Conservation (phyloP, 169 alveolate genomes). For the Neospora caninum region DNA sequence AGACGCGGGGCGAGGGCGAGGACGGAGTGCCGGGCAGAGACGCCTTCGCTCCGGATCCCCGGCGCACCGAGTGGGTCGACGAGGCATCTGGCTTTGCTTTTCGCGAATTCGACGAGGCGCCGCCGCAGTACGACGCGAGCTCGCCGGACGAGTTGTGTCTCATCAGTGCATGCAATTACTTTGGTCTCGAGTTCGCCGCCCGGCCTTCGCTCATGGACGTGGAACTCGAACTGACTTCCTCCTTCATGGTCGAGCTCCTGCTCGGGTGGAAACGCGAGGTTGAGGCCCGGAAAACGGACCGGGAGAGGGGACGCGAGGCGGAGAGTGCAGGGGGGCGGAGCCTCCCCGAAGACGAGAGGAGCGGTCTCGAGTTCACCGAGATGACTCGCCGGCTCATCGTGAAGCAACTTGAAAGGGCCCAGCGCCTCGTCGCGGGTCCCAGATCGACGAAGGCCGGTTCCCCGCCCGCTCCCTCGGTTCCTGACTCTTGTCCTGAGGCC, state of each 20-base stretch:
- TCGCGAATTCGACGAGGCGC: neutral
- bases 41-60: neutral
- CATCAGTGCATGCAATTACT: slow-evolving; percentile 76
- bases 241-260: slow-evolving; percentile 18
- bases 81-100: neutral
- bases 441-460: neutral
- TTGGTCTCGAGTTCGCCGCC: slow-evolving; percentile 66
- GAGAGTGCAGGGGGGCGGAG: too few relatives aligned
- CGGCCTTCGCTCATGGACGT: slow-evolving; percentile 28
- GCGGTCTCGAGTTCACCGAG: neutral
- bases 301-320: too few relatives aligned
- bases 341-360: too few relatives aligned
- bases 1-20: neutral
- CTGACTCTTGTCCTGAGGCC: too few relatives aligned
- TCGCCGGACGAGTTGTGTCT: slow-evolving; percentile 89
- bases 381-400: neutral
- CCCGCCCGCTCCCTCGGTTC: too few relatives aligned
- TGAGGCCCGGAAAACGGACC: neutral
- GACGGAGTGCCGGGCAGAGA: neutral
- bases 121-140: slow-evolving; percentile 79
- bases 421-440: neutral
- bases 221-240: slow-evolving; percentile 28
- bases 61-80: neutral
- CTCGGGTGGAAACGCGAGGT: slow-evolving; percentile 20
- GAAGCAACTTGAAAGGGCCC: neutral